phyloP scores from a whole-genome alignment of 306 rosid genomes.

The Castanopsis chinensis region DNA sequence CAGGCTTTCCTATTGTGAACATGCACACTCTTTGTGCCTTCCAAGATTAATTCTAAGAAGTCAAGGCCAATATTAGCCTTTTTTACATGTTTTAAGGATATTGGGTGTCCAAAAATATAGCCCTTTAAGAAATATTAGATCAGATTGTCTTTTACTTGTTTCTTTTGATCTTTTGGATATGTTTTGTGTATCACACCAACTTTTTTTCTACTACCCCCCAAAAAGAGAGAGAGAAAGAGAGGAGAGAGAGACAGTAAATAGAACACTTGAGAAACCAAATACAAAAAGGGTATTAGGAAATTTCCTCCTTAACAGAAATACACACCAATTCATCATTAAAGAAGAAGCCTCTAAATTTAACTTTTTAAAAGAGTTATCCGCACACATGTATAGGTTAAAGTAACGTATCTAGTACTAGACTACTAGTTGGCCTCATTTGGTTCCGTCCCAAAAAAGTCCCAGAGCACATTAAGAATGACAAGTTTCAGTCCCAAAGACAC shows the following conservation, averaged over 20 bases:
- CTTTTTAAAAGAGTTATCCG: constrained; percentile 33
- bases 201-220: no score
- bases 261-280: no score
- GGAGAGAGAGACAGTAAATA: no score
- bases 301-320: constrained; percentile 32
- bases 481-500: constrained; percentile 7
- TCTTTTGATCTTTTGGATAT: no score
- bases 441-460: constrained; percentile 23
- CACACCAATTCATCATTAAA: constrained; percentile 23
- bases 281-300: constrained; percentile 13
- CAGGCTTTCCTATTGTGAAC: no score
- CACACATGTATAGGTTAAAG: constrained; percentile 6
- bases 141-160: no score
- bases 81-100: neutral
- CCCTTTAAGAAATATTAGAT: neutral
- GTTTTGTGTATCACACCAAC: no score
- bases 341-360: constrained; percentile 47
- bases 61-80: neutral
- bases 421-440: neutral
- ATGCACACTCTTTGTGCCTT: neutral
- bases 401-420: neutral
- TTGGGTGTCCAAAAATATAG: neutral
- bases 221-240: no score
- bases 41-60: neutral
- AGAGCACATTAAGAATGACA: neutral